phyloP scores from a whole-genome alignment of 331 rosid genomes.

The Prunus yedoensis region DNA sequence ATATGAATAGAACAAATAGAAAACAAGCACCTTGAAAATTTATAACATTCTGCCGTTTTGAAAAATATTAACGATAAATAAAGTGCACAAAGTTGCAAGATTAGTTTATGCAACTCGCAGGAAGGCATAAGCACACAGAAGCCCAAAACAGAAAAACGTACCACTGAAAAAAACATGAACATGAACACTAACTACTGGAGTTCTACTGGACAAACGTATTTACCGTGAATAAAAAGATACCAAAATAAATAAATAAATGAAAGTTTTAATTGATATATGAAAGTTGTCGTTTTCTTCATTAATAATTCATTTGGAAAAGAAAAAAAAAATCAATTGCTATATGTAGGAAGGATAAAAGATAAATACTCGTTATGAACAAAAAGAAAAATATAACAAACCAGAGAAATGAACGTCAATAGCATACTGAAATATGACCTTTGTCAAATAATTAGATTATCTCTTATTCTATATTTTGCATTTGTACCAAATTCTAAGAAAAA shows the following conservation, averaged over 20 bases:
- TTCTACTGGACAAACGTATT: not conserved
- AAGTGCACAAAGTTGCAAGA: not conserved
- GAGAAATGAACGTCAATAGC: not conserved
- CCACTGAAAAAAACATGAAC: too few species aligned
- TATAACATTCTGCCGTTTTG: not conserved
- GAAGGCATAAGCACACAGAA: not conserved
- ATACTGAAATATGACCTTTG: not conserved
- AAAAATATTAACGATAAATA: not conserved
- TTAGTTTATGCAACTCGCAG: not conserved
- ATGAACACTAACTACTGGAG: not conserved
- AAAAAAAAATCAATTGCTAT: too few species aligned
- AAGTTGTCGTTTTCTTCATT: not conserved
- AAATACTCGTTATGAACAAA: too few species aligned
- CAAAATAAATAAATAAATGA: not conserved
- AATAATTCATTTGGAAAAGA: not conserved
- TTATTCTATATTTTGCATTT: constrained; percentile 50
- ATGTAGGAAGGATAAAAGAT: not conserved
- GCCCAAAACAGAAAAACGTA: not conserved
- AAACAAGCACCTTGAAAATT: not conserved
- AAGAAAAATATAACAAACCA: not conserved
- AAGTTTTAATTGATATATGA: not conserved
- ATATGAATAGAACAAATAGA: not conserved
- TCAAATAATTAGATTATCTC: not conserved
- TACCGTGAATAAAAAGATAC: not conserved
- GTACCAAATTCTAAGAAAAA: constrained; percentile 26